Evolutionary conservation across 2,329 filamentous ascomycete genomes (phyloP).

Genomic region (Hymenoscyphus fructigenus): DNA sequence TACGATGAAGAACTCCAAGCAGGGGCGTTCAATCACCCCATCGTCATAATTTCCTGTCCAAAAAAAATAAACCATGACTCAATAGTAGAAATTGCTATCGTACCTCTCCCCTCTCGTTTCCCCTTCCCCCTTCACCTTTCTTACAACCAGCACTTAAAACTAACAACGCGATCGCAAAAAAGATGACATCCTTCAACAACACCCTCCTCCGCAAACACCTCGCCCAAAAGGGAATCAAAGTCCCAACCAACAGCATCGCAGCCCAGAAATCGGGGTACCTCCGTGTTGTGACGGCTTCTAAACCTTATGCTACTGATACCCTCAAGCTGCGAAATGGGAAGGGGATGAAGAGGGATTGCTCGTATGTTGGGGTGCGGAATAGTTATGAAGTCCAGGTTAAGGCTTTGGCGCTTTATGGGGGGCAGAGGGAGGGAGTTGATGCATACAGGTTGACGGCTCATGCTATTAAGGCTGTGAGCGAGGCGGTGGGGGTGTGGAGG

Average conservation of each 20-base stretch:
- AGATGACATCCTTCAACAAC: conserved; percentile 26
- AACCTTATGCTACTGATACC: conserved; percentile 17
- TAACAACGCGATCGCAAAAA: neutral
- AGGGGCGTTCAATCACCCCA: conserved; percentile 23
- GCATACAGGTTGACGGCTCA: conserved; percentile 17
- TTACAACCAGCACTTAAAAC: neutral
- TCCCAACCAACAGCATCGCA: conserved; percentile 8
- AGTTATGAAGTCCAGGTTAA: conserved; percentile 13
- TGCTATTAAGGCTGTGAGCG: neutral
- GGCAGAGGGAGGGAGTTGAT: conserved; percentile 15
- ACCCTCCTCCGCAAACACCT: conserved; percentile 18
- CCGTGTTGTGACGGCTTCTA: conserved; percentile 19
- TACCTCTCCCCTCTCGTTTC: conserved; percentile 3
- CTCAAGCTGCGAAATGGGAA: conserved; percentile 18
- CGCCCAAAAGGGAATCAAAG: conserved; percentile 16
- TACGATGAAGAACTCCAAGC: conserved; percentile 7
- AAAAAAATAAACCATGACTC: conserved; percentile 9
- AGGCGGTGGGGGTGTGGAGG: neutral
- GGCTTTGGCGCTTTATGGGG: conserved; percentile 21
- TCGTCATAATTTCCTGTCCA: conserved; percentile 16
- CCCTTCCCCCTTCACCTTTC: neutral
- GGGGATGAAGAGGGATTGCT: conserved; percentile 24
- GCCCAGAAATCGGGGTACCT: conserved; percentile 16
- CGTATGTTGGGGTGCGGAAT: conserved; percentile 19
- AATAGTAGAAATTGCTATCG: conserved; percentile 18